Evolutionary conservation across 371 early-diverging fungal genomes (phyloP).

Genomic region (Conidiobolus incongruus): DNA sequence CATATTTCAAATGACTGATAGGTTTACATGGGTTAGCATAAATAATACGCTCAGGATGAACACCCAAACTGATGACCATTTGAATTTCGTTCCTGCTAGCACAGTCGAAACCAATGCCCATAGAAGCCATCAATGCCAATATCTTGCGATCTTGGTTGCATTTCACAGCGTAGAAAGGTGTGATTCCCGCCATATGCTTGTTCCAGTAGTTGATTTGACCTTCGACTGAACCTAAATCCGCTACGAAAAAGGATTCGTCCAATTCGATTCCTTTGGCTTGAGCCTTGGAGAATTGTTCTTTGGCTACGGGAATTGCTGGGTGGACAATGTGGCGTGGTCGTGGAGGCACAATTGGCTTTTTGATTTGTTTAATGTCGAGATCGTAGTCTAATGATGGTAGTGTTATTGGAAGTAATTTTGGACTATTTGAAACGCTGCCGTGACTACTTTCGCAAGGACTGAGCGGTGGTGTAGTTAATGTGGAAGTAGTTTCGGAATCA

Average conservation of each 20-base stretch:
- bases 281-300: too few relatives aligned
- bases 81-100: conserved; percentile 76
- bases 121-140: conserved; percentile 47
- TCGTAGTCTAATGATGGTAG: too few relatives aligned
- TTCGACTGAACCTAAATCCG: conserved; percentile 69
- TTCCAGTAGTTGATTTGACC: conserved; percentile 72
- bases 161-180: conserved; percentile 92
- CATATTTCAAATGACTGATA: conserved; percentile 74
- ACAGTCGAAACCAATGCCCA: conserved; percentile 88
- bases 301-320: too few relatives aligned
- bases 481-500: too few relatives aligned
- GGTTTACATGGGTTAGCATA: conserved; percentile 98
- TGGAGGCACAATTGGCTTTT: too few relatives aligned
- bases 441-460: too few relatives aligned
- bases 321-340: too few relatives aligned
- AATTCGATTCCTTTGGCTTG: too few relatives aligned
- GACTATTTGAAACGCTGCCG: too few relatives aligned
- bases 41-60: conserved; percentile 59
- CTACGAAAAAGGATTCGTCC: conserved; percentile 87
- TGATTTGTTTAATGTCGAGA: too few relatives aligned
- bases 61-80: conserved; percentile 53
- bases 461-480: too few relatives aligned
- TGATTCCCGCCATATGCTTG: conserved; percentile 59
- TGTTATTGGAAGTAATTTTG: too few relatives aligned
- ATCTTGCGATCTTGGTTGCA: conserved; percentile 85